Evolutionary conservation across 306 rosid genomes (phyloP).

Genomic region (Senna tora): DNA sequence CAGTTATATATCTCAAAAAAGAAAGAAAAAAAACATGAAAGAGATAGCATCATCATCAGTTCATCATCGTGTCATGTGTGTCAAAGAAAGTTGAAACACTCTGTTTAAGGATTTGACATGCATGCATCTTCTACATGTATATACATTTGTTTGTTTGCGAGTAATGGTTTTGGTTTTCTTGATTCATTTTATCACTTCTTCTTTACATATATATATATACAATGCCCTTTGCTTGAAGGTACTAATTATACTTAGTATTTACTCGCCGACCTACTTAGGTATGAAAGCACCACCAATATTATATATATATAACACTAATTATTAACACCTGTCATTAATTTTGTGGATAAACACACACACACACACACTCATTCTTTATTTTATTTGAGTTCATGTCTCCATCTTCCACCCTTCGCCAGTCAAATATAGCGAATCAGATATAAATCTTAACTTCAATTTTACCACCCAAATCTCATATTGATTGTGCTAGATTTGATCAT

Average conservation of each 20-base stretch:
- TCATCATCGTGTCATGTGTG: not conserved
- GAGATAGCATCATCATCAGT: not conserved
- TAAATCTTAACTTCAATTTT: conserved; percentile 6
- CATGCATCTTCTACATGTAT: too few relatives aligned
- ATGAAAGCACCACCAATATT: not conserved
- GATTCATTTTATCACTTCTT: too few relatives aligned
- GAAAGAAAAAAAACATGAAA: not conserved
- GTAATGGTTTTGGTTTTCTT: not conserved
- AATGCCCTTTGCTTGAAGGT: conserved; percentile 45
- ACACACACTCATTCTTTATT: not conserved
- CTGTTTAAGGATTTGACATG: conserved; percentile 13
- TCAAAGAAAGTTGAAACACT: conserved; percentile 28
- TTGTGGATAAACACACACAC: conserved; percentile 11
- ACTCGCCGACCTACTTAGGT: conserved; percentile 41
- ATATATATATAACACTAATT: too few relatives aligned
- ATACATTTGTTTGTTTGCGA: not conserved
- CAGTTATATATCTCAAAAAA: too few relatives aligned
- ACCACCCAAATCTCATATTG: not conserved
- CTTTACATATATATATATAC: too few relatives aligned
- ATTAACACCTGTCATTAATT: conserved; percentile 6
- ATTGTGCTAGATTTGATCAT: conserved; percentile 3
- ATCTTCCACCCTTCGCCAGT: not conserved
- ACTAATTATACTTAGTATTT: conserved; percentile 34
- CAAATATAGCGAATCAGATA: conserved; percentile 10
- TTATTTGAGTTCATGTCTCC: not conserved